Evolutionary conservation across 1,139 yeast species (phyloP).

Genomic region (Protomyces inouyei): DNA sequence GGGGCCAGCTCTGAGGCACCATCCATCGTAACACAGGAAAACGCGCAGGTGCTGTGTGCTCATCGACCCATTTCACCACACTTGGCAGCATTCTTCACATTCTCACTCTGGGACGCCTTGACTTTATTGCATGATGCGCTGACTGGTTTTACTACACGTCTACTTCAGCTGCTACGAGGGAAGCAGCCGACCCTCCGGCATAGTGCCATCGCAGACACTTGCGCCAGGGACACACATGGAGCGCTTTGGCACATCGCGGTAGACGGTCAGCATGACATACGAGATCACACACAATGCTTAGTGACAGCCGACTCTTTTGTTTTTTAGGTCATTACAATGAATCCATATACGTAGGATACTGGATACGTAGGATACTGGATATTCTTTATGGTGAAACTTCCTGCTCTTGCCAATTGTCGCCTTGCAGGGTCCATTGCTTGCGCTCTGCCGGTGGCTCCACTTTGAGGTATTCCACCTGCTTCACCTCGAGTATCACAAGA

Average conservation of each 20-base stretch:
- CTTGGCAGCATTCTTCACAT: not conserved
- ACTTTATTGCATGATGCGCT: too few relatives aligned
- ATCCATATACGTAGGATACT: too few relatives aligned
- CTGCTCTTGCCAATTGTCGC: not conserved
- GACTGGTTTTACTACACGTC: too few relatives aligned
- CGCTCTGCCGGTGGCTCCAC: slow-evolving; percentile 20
- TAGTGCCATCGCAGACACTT: too few relatives aligned
- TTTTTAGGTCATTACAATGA: too few relatives aligned
- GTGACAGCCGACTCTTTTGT: too few relatives aligned
- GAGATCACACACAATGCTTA: too few relatives aligned
- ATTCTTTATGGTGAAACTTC: slow-evolving; percentile 7
- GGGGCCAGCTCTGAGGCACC: not conserved
- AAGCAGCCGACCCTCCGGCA: too few relatives aligned
- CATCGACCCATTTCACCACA: not conserved
- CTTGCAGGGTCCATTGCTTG: slow-evolving; percentile 13
- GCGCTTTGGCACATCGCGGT: not conserved
- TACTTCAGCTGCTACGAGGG: too few relatives aligned
- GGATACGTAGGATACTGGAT: too few relatives aligned
- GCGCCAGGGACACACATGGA: not conserved
- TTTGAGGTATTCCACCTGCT: slow-evolving; percentile 19
- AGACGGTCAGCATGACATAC: not conserved
- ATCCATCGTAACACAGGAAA: not conserved
- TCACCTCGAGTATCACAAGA: slow-evolving; percentile 17
- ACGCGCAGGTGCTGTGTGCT: not conserved
- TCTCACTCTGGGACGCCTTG: not conserved